Conservation (phyloP, 768 basidiomycete genomes). For the Daedaleopsis nitida region DNA sequence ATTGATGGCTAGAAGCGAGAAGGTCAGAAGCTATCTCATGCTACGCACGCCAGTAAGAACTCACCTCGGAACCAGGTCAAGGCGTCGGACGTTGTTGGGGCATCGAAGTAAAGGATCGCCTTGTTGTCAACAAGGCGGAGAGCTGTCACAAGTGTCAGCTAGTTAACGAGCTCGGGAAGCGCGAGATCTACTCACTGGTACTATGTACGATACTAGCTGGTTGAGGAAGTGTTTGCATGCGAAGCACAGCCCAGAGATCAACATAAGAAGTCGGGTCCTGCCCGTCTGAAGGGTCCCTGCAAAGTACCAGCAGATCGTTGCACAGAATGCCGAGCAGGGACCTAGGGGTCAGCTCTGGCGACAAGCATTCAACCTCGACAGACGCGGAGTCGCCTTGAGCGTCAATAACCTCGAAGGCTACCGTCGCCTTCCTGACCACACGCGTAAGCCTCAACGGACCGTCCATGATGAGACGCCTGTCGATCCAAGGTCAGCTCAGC, state of each 20-base stretch:
- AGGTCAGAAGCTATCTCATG: slow-evolving; percentile 4
- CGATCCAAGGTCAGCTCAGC: not conserved
- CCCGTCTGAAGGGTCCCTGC: slow-evolving; percentile 82
- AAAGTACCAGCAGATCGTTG: slow-evolving; percentile 91
- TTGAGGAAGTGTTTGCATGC: slow-evolving; percentile 92
- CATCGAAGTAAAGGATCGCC: slow-evolving; percentile 88
- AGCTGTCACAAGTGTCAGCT: slow-evolving; percentile 42
- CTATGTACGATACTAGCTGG: slow-evolving; percentile 90
- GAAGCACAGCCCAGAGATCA: slow-evolving; percentile 94
- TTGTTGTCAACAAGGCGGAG: slow-evolving; percentile 91
- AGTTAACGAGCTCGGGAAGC: not conserved
- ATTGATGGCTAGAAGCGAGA: slow-evolving; percentile 70
- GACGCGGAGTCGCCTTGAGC: slow-evolving; percentile 75
- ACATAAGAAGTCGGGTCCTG: slow-evolving; percentile 73
- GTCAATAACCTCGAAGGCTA: slow-evolving; percentile 80
- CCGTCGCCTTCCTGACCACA: slow-evolving; percentile 84
- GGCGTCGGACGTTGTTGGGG: slow-evolving; percentile 80
- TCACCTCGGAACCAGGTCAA: slow-evolving; percentile 89
- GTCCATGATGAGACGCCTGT: slow-evolving; percentile 90
- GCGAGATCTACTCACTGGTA: slow-evolving; percentile 53
- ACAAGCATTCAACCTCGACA: slow-evolving; percentile 89
- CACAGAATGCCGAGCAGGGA: slow-evolving; percentile 82
- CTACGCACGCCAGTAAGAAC: slow-evolving; percentile 12
- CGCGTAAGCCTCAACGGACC: slow-evolving; percentile 82
- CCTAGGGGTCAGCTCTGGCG: slow-evolving; percentile 82